phyloP scores from a whole-genome alignment of 129 eudicot genomes.

The Apium graveolens region DNA sequence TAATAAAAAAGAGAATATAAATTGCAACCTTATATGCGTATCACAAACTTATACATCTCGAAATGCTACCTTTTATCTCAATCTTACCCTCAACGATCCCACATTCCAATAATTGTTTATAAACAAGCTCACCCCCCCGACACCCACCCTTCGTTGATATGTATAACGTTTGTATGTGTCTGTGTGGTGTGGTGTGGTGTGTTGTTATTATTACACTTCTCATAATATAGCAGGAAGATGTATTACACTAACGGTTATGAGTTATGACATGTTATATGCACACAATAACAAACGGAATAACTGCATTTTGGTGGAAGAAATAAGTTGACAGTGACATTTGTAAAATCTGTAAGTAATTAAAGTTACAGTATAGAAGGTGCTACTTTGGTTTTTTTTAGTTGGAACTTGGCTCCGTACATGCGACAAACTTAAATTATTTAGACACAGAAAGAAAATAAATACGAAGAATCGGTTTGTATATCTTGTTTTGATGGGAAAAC shows the following conservation, averaged over 20 bases:
- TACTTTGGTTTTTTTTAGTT: too few species aligned
- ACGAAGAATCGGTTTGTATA: too few species aligned
- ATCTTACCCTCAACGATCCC: neutral
- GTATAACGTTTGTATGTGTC: neutral
- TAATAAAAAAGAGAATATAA: neutral
- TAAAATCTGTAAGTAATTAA: too few species aligned
- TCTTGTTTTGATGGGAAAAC: too few species aligned
- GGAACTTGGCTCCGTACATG: too few species aligned
- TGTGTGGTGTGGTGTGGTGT: too few species aligned
- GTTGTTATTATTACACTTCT: neutral
- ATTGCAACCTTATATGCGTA: neutral
- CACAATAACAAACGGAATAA: neutral
- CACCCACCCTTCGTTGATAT: neutral
- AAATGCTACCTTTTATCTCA: neutral
- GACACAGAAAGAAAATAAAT: too few species aligned
- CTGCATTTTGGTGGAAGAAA: neutral
- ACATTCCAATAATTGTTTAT: too few species aligned
- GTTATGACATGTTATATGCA: neutral
- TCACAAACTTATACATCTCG: neutral
- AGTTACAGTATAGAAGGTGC: too few species aligned
- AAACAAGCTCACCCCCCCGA: neutral
- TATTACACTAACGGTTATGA: neutral
- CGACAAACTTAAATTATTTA: too few species aligned
- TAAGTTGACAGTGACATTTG: neutral
- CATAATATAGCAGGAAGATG: neutral